Percentiles rank a stretch among this genome's conserved stretches.
Conservation (phyloP, 2,329 filamentous ascomycete genomes). For the Botrytis elliptica region DNA sequence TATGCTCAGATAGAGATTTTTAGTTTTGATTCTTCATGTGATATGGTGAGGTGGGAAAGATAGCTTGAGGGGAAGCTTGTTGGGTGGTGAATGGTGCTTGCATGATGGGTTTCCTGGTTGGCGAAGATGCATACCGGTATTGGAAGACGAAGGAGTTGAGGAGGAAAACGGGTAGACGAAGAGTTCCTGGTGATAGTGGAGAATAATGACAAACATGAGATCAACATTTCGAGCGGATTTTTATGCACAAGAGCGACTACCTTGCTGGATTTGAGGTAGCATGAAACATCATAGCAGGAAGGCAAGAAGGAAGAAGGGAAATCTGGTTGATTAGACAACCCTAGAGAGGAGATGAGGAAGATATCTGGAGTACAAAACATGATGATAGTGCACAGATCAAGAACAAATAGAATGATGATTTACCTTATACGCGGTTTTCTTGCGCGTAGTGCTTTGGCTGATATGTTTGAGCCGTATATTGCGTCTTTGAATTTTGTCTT, state of each 20-base stretch:
- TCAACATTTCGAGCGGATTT: neutral
- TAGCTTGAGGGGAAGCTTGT: neutral
- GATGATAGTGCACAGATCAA: neutral
- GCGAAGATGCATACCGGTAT: neutral
- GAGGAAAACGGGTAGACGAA: neutral
- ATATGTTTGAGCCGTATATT: neutral
- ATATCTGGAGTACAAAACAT: neutral
- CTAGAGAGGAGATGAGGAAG: neutral
- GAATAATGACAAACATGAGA: slow-evolving; percentile 15
- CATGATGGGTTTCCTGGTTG: neutral
- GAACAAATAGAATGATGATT: neutral
- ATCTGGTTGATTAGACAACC: neutral
- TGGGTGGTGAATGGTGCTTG: neutral
- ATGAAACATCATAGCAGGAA: neutral
- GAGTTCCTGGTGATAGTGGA: neutral
- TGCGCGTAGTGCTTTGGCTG: neutral
- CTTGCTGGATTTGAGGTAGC: slow-evolving; percentile 5
- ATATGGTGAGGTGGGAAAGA: neutral
- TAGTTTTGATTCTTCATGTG: slow-evolving; percentile 12
- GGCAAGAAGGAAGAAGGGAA: too few species aligned
- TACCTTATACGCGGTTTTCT: neutral
- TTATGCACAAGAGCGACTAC: neutral
- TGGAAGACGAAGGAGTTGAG: neutral
- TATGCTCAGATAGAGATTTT: slow-evolving; percentile 5
- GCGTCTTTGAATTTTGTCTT: neutral